phyloP scores from a whole-genome alignment of 2,329 filamentous ascomycete genomes.

The Botrytis medusae region DNA sequence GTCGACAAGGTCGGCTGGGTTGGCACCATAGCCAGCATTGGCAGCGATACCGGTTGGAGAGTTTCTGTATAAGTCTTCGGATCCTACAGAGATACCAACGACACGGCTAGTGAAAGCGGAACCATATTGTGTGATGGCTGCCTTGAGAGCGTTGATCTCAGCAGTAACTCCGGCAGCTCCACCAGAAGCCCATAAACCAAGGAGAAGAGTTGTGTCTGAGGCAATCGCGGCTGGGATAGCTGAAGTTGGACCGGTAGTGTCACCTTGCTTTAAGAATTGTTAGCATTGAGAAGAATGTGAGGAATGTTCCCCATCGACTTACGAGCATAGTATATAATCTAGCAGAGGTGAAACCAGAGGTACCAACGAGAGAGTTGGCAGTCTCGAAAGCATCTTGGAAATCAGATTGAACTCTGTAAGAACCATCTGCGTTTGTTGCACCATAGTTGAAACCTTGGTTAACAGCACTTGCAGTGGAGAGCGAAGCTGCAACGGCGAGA shows the following conservation, averaged over 20 bases:
- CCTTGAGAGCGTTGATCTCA: slow-evolving; percentile 70
- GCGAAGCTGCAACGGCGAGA: slow-evolving; percentile 34
- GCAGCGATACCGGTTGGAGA: slow-evolving; percentile 67
- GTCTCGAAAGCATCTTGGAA: slow-evolving; percentile 69
- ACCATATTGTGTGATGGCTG: slow-evolving; percentile 69
- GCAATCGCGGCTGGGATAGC: slow-evolving; percentile 82
- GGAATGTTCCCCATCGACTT: slow-evolving; percentile 34
- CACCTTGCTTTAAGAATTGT: slow-evolving; percentile 54
- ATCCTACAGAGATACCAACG: slow-evolving; percentile 81
- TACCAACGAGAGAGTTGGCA: slow-evolving; percentile 62
- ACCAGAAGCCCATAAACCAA: slow-evolving; percentile 81
- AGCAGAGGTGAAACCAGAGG: slow-evolving; percentile 65
- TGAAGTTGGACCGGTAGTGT: slow-evolving; percentile 62
- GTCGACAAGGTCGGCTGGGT: slow-evolving; percentile 59
- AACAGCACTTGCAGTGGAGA: slow-evolving; percentile 42
- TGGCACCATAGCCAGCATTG: slow-evolving; percentile 60
- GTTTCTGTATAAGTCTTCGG: slow-evolving; percentile 81
- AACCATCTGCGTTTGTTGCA: slow-evolving; percentile 63
- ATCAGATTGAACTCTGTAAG: slow-evolving; percentile 59
- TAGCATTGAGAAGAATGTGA: slow-evolving; percentile 23
- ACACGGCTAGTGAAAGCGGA: slow-evolving; percentile 63
- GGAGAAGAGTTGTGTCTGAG: slow-evolving; percentile 74
- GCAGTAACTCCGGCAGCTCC: slow-evolving; percentile 63
- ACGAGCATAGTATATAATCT: slow-evolving; percentile 68
- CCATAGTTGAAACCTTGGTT: slow-evolving; percentile 65